Percentiles rank a stretch among this genome's conserved stretches.
These are phyloP conservation scores for Halophytophthora batemanensis DNA, from an alignment of 352 stramenopile genomes.

Conservation along the genomic window DNA sequence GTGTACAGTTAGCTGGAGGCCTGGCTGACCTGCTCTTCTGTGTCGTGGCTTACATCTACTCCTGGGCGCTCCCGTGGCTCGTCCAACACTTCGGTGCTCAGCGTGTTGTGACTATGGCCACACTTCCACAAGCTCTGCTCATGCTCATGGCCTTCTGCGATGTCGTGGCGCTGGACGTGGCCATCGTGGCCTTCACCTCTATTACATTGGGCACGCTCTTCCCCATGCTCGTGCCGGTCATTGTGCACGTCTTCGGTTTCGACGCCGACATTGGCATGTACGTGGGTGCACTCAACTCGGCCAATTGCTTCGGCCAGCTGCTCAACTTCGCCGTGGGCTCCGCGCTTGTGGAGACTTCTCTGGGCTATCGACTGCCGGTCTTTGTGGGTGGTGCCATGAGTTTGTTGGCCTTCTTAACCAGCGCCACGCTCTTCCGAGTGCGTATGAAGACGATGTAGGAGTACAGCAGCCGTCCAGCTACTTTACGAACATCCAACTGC, in stretches of 20 bases:
- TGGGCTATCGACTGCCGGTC: slow-evolving; percentile 40
- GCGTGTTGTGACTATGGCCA: slow-evolving; percentile 26
- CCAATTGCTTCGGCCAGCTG: slow-evolving; percentile 47
- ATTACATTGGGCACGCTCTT: slow-evolving; percentile 46
- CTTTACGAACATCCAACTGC: too few relatives aligned
- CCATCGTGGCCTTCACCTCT: slow-evolving; percentile 37
- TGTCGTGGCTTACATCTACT: slow-evolving; percentile 39
- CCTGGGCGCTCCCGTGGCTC: slow-evolving; percentile 38
- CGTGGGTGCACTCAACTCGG: slow-evolving; percentile 51
- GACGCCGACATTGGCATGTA: slow-evolving; percentile 42
- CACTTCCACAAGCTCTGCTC: slow-evolving; percentile 39
- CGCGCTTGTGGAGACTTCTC: slow-evolving; percentile 36
- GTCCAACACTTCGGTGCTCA: slow-evolving; percentile 34
- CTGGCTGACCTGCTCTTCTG: slow-evolving; percentile 42
- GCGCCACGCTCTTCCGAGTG: slow-evolving; percentile 31
- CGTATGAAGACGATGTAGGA: slow-evolving; percentile 41
- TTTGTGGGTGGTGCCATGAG: slow-evolving; percentile 42
- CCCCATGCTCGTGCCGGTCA: slow-evolving; percentile 43
- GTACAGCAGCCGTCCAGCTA: not conserved
- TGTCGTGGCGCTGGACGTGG: slow-evolving; percentile 26
- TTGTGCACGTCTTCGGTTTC: slow-evolving; percentile 44
- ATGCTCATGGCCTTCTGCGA: slow-evolving; percentile 44
- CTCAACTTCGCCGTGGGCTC: slow-evolving; percentile 49
- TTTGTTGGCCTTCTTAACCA: slow-evolving; percentile 28
- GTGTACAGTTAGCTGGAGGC: slow-evolving; percentile 39